Evolutionary conservation across 2,329 filamentous ascomycete genomes (phyloP).

Genomic region (Clonostachys rhizophaga): DNA sequence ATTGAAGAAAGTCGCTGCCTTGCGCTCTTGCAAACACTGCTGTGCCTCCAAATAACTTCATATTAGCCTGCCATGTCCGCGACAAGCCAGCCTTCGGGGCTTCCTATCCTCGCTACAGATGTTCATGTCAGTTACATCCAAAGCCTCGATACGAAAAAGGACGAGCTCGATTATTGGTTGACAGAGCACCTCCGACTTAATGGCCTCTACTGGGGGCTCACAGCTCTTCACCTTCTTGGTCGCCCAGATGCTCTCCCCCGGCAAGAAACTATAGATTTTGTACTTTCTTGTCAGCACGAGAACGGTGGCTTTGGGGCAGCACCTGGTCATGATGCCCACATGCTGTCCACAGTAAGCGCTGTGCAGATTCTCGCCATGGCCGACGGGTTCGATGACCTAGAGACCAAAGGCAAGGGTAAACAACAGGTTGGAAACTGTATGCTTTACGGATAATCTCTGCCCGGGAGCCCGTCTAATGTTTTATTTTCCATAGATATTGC

Average conservation of each 20-base stretch:
- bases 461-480: constrained; percentile 11
- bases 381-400: constrained; percentile 77
- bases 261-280: constrained; percentile 79
- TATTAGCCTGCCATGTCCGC: no score
- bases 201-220: constrained; percentile 95
- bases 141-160: constrained; percentile 83
- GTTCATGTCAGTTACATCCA: constrained; percentile 89
- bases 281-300: constrained; percentile 89
- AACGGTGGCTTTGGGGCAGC: constrained; percentile 91
- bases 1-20: no score
- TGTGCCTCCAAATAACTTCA: no score
- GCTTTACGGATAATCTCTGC: constrained; percentile 24
- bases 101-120: constrained; percentile 38
- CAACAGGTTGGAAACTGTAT: constrained; percentile 74
- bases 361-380: constrained; percentile 88
- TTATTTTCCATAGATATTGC: constrained; percentile 59
- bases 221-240: constrained; percentile 78
- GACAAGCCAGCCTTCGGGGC: no score
- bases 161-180: constrained; percentile 96
- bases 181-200: constrained; percentile 95
- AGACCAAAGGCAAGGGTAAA: constrained; percentile 56
- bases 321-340: constrained; percentile 90
- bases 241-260: constrained; percentile 78
- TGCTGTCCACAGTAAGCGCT: constrained; percentile 93
- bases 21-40: no score